A percentile compares a stretch with the other conserved stretches of the same genome.
Conservation (phyloP, 805 yeast species). For the Ogataea methylovora region DNA sequence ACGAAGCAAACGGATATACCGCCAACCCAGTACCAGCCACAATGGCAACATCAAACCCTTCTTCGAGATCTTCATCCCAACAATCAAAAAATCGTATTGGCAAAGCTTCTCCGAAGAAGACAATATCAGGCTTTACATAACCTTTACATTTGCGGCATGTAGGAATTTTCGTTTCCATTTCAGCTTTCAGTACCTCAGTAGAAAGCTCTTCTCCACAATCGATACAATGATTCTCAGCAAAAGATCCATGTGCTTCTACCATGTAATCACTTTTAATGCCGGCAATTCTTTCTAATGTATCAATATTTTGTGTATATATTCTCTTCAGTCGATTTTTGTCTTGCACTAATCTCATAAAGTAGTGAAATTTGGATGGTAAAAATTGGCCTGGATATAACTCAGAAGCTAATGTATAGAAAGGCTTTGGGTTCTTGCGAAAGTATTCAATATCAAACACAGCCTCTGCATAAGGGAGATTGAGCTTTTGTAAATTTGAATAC, state of each 20-base stretch:
- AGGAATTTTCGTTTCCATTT: constrained; percentile 35
- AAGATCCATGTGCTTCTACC: constrained; percentile 94
- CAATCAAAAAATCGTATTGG: constrained; percentile 62
- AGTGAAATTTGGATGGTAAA: constrained; percentile 76
- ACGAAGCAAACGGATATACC: constrained; percentile 83
- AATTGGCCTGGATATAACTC: constrained; percentile 88
- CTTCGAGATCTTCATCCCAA: constrained; percentile 53
- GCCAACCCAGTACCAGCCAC: constrained; percentile 91
- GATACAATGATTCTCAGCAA: constrained; percentile 78
- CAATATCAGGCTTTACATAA: constrained; percentile 86
- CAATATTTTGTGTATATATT: constrained; percentile 89
- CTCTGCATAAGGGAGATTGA: constrained; percentile 85
- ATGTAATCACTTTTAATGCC: constrained; percentile 59
- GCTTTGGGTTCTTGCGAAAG: constrained; percentile 66
- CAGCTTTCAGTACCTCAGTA: constrained; percentile 33
- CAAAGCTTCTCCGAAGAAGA: constrained; percentile 86
- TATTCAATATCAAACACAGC: constrained; percentile 91
- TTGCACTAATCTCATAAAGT: constrained; percentile 59
- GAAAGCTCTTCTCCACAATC: constrained; percentile 57
- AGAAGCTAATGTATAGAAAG: constrained; percentile 77
- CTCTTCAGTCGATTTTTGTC: constrained; percentile 55
- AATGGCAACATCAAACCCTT: constrained; percentile 57
- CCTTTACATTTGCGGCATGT: constrained; percentile 63
- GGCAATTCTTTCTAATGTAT: constrained; percentile 81
- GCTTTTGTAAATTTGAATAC: constrained; percentile 67